Evolutionary conservation across 805 yeast genomes (phyloP).

Genomic region (Teunomyces atbi): DNA sequence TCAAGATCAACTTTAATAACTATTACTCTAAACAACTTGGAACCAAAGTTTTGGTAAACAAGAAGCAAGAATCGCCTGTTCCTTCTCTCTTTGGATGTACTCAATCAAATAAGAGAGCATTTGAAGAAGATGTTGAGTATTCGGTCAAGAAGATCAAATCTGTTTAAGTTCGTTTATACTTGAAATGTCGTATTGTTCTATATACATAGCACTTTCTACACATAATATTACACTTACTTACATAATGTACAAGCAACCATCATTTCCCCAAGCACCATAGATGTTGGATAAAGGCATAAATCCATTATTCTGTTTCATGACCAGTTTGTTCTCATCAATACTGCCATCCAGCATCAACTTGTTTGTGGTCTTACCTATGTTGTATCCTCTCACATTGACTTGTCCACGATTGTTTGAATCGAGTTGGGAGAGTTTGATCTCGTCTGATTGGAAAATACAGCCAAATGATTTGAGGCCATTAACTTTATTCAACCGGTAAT

Average conservation of each 20-base stretch:
- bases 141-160: conserved; percentile 4
- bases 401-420: conserved; percentile 43
- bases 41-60: conserved; percentile 24
- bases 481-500: conserved; percentile 51
- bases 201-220: conserved; percentile 6
- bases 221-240: background rate
- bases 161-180: background rate
- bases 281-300: conserved; percentile 48
- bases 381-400: conserved; percentile 62
- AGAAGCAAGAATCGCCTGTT: conserved; percentile 3
- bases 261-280: conserved; percentile 61
- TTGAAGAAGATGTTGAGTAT: conserved; percentile 6
- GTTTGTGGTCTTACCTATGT: conserved; percentile 49
- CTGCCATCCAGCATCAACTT: conserved; percentile 8
- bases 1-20: conserved; percentile 24
- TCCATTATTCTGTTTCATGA: conserved; percentile 28
- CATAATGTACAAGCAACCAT: conserved; percentile 64
- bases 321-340: conserved; percentile 22
- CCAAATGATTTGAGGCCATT: conserved; percentile 45
- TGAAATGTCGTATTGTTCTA: background rate
- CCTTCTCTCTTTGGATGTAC: conserved; percentile 7
- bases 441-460: conserved; percentile 57
- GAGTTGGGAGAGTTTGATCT: conserved; percentile 47
- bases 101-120: conserved; percentile 9
- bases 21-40: conserved; percentile 32